Base-by-base conservation (phyloP, 495 filamentous ascomycete species). In the Xylaria sp. region DNA sequence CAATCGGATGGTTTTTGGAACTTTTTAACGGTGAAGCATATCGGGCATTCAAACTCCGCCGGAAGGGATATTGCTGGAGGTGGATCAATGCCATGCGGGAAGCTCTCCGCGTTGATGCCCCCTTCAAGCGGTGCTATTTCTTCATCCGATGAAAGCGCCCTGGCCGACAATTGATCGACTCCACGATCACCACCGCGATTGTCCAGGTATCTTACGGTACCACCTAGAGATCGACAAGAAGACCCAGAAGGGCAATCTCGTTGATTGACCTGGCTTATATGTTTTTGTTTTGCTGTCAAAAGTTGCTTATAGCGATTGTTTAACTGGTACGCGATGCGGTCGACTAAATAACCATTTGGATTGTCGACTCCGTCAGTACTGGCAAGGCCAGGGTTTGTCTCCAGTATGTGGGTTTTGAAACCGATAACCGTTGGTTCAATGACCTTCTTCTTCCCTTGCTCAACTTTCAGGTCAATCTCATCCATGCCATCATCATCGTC, bases 1-100 rank as follows among this genome's bases (percentile, higher is more conserved):
- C 95, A 98, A 81, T 98, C 95, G 0, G 95, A 97, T 40, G 95
- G 95, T 80, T 98, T 98, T 73, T 91, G 88, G 78, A 97, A 94
- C 72, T 91, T 94, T 81, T 97, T 97, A 53, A 92, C 88, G 74
- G 91, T 88, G 84, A 94, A 98, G 81, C 95, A 98, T 26, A 97
- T 83, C 40, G 93, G 90, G 73, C 95, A 98, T 80, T 98, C 95
- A 74, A 98, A 97, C 74, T 95, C 90, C 12, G 94, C 93, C 6
- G 95, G 95, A 19, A 98, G 85, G 24, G 88, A 88, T 48, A 81
- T 83, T 35, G 94, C 92, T 1, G 94, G 94, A 29, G 95, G 95
- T 74, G 92, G 87, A 9, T 93, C 94, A 44, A 97, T 92, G 26
- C 93, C 93, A 14, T 79, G 78, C 7, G 95, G 95, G 75, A 97